A percentile compares a stretch with the other conserved stretches of the same genome.
phyloP scores from a whole-genome alignment of 805 yeast genomes.

The Danielia oregonensis region DNA sequence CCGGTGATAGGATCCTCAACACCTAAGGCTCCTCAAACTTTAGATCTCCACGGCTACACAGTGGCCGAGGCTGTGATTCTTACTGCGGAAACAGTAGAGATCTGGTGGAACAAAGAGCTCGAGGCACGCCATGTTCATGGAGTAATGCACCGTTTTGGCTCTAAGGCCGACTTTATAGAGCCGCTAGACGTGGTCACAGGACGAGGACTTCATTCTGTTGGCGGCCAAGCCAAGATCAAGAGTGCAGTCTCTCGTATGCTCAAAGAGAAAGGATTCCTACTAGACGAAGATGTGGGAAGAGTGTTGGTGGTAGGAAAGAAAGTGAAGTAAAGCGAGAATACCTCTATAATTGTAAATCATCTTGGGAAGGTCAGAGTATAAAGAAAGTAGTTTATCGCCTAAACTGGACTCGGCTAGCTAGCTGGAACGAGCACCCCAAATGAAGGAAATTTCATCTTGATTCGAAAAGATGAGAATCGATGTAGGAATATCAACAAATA shows the following conservation, averaged over 20 bases:
- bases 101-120: conserved; percentile 66
- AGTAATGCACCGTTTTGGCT: conserved; percentile 27
- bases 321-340: no score
- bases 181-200: conserved; percentile 59
- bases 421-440: no score
- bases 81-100: conserved; percentile 30
- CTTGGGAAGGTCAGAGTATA: no score
- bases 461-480: no score
- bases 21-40: not conserved
- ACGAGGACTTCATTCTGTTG: conserved; percentile 63
- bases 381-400: no score
- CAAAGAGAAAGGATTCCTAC: conserved; percentile 34
- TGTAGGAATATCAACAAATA: no score
- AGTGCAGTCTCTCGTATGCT: conserved; percentile 41
- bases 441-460: no score
- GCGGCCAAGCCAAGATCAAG: conserved; percentile 51
- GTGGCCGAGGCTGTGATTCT: conserved; percentile 45
- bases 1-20: not conserved
- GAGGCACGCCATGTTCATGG: conserved; percentile 39
- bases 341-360: no score
- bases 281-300: conserved; percentile 43
- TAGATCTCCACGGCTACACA: conserved; percentile 58
- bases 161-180: conserved; percentile 36
- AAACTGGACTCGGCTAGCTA: no score
- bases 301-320: conserved; percentile 43